Evolutionary conservation across 2,329 filamentous ascomycete species (phyloP).

Genomic region (Graphium sp.): DNA sequence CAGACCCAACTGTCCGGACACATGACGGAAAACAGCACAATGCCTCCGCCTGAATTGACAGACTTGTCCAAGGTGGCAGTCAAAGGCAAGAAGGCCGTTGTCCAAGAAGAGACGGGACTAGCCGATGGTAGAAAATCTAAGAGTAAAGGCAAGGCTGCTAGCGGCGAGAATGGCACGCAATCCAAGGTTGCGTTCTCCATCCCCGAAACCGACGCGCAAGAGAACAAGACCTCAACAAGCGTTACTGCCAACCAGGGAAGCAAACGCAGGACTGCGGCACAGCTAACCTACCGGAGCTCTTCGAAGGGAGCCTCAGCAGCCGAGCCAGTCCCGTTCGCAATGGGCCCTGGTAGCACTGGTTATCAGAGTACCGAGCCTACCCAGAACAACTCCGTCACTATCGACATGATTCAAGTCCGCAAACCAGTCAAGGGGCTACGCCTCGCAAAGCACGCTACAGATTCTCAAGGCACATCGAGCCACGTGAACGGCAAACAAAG

Average conservation of each 20-base stretch:
- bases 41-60: slow-evolving; percentile 13
- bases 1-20: slow-evolving; percentile 18
- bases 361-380: slow-evolving; percentile 9
- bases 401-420: slow-evolving; percentile 3
- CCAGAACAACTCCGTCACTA: slow-evolving; percentile 9
- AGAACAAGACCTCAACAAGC: slow-evolving; percentile 12
- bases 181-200: slow-evolving; percentile 24
- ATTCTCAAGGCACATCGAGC: background rate
- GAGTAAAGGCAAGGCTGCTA: slow-evolving; percentile 10
- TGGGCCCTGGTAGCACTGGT: slow-evolving; percentile 8
- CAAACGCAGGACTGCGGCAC: slow-evolving; percentile 17
- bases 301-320: slow-evolving; percentile 6
- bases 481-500: slow-evolving; percentile 1
- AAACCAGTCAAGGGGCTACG: no score
- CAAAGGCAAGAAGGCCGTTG: slow-evolving; percentile 10
- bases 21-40: slow-evolving; percentile 15
- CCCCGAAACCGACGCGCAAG: slow-evolving; percentile 14
- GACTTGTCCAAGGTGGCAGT: slow-evolving; percentile 15
- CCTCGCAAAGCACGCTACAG: slow-evolving; percentile 1
- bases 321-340: slow-evolving; percentile 7
- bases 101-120: background rate
- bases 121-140: slow-evolving; percentile 9
- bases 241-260: slow-evolving; percentile 21
- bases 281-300: slow-evolving; percentile 4
- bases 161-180: slow-evolving; percentile 6